Evolutionary conservation across 2,329 filamentous ascomycete species (phyloP).

Genomic region (Fusarium gaditjirri): DNA sequence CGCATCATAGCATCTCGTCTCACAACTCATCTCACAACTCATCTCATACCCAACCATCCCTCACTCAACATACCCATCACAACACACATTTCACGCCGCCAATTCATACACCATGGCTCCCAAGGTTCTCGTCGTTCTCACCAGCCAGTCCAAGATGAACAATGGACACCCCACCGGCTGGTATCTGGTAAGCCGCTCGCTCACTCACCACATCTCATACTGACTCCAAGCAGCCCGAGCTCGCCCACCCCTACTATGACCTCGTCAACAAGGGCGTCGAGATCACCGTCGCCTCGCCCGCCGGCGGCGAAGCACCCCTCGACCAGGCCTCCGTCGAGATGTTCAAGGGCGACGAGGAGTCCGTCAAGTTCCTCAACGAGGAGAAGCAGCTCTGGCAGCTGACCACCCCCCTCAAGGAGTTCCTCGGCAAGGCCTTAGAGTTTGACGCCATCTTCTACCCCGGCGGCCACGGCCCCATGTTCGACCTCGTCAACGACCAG

Average conservation of each 20-base stretch:
- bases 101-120: slow-evolving; percentile 55
- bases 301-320: slow-evolving; percentile 69
- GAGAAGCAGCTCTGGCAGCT: slow-evolving; percentile 71
- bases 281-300: slow-evolving; percentile 69
- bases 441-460: slow-evolving; percentile 72
- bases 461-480: slow-evolving; percentile 72
- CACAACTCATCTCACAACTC: not conserved
- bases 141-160: slow-evolving; percentile 65
- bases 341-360: slow-evolving; percentile 64
- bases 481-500: slow-evolving; percentile 68
- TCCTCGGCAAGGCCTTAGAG: slow-evolving; percentile 66
- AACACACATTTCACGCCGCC: not conserved
- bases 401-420: slow-evolving; percentile 66
- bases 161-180: slow-evolving; percentile 71
- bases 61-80: not conserved
- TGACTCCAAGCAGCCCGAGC: slow-evolving; percentile 60
- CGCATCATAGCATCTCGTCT: not conserved
- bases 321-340: slow-evolving; percentile 67
- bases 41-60: not conserved
- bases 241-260: slow-evolving; percentile 72
- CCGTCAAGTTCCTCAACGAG: slow-evolving; percentile 64
- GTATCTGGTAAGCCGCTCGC: slow-evolving; percentile 66
- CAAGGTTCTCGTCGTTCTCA: slow-evolving; percentile 78
- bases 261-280: slow-evolving; percentile 57
- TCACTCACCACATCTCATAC: not conserved